Base-by-base conservation (phyloP, 257 asterid species). In the Scutellaria barbata region DNA sequence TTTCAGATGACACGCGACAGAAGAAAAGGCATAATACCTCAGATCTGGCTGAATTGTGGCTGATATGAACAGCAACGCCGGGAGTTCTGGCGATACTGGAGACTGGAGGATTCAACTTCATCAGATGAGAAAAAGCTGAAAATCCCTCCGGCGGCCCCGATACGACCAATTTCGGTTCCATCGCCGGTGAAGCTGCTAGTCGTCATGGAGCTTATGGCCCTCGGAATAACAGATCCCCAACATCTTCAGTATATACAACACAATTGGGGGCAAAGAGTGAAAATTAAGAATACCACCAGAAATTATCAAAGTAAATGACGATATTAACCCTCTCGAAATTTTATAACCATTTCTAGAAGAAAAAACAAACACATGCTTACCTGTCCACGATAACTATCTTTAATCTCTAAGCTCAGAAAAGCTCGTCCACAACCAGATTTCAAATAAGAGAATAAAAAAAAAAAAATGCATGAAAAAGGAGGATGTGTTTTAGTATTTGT, bases 1-100 rank as follows among this genome's bases (percentile, higher is more conserved):
- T 5, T 30, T 30, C 0, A 30, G 35, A 30, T 30, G 0, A 7
- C 5, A 11, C 10, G 3, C 8, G 1, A 60, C 25, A 40, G 6
- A 12, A 41, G 11, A 69, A 43, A 59, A 10, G 20, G n/a, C 8
- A 35, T 1, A 1, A 46, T 22, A 92, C 96, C 95, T 83, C 86
- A 71, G 98, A 89, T 86, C 98, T 83, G 83, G 96, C 87, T 75
- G 86, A 89, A 67, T 90, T 79, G 81, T 93, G 98, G 86, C 96
- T 89, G 57, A 87, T 89, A 55, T 93, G 96, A 46, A 94, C 98
- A 52, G 97, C 89, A 8, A 90, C 95, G 17, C 98, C 96, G 5
- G 96, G 96, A 12, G 97, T 89, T 0, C 92, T 95, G 43, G 95
- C 95, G n/a, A 93, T 85, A 87, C 51, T 73, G 0, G 97, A 85